A percentile compares a stretch with the other conserved stretches of the same genome.
Conservation (phyloP, 2,329 filamentous ascomycete genomes). For the Trichoderma guizhouense region DNA sequence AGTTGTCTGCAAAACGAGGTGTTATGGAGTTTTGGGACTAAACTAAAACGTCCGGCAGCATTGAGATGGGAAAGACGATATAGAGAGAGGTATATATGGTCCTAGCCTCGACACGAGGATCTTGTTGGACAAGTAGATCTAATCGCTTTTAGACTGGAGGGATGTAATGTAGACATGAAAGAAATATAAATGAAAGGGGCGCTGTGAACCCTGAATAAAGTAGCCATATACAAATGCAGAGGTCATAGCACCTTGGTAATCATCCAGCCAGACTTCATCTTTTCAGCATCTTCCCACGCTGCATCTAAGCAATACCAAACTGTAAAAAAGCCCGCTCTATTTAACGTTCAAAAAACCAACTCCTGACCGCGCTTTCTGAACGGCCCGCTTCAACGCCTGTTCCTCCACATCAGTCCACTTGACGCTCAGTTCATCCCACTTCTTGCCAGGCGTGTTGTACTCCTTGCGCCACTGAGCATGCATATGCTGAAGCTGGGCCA, state of each 20-base stretch:
- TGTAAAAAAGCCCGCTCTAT: conserved; percentile 34
- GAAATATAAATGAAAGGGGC: not conserved
- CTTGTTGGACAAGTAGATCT: no score
- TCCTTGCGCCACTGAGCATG: conserved; percentile 60
- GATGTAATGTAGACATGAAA: not conserved
- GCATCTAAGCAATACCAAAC: not conserved
- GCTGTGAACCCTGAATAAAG: not conserved
- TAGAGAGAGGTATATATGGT: not conserved
- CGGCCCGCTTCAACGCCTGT: conserved; percentile 57
- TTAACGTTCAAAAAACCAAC: conserved; percentile 65
- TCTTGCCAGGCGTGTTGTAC: conserved; percentile 59
- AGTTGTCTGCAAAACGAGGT: not conserved
- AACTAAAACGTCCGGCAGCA: not conserved
- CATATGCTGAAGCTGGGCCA: conserved; percentile 59
- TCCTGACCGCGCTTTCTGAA: conserved; percentile 55
- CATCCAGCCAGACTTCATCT: not conserved
- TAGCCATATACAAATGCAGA: not conserved
- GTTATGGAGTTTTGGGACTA: not conserved
- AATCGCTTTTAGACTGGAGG: not conserved
- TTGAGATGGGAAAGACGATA: not conserved
- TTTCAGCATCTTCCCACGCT: not conserved
- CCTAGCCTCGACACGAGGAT: not conserved
- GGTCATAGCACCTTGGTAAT: not conserved
- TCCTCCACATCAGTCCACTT: conserved; percentile 67
- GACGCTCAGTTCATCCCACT: conserved; percentile 65